A percentile compares a stretch with the other conserved stretches of the same genome.
Evolutionary conservation across 1,284 basidiomycete genomes (phyloP).

Genomic region (Trametes polyzona): DNA sequence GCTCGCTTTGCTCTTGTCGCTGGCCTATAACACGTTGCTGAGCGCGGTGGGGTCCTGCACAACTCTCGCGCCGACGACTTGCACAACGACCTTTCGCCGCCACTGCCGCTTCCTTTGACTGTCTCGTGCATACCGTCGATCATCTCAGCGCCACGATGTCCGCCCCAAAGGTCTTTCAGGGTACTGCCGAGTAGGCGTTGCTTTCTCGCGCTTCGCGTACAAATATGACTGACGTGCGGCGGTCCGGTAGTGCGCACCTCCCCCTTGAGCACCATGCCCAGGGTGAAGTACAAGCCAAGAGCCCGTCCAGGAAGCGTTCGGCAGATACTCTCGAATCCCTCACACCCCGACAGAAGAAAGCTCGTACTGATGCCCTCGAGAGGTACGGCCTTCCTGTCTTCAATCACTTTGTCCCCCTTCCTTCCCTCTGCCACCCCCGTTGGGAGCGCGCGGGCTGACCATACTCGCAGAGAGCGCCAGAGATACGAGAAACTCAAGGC

Average conservation of each 20-base stretch:
- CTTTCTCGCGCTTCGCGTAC: neutral
- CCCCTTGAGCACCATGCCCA: neutral
- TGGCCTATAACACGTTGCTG: neutral
- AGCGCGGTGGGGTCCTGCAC: neutral
- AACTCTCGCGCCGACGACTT: no score
- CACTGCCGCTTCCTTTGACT: neutral
- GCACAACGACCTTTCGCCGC: neutral
- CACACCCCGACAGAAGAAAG: neutral
- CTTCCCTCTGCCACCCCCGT: neutral
- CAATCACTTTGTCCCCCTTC: neutral
- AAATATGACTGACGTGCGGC: neutral
- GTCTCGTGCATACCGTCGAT: neutral
- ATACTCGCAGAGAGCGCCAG: constrained; percentile 33
- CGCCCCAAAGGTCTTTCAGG: constrained; percentile 8
- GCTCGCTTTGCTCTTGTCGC: neutral
- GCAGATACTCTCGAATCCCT: constrained; percentile 8
- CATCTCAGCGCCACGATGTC: neutral
- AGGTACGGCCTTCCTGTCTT: neutral
- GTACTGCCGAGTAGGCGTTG: neutral
- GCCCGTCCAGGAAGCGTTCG: constrained; percentile 6
- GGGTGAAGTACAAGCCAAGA: neutral
- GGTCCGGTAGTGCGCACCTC: neutral
- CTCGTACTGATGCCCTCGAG: neutral
- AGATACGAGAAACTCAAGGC: constrained; percentile 8
- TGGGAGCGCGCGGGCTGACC: neutral